Evolutionary conservation across 352 stramenopile species (phyloP), one percentile per base, ranked within the genome.

Genomic region (Saprolegnia parasitica): DNA sequence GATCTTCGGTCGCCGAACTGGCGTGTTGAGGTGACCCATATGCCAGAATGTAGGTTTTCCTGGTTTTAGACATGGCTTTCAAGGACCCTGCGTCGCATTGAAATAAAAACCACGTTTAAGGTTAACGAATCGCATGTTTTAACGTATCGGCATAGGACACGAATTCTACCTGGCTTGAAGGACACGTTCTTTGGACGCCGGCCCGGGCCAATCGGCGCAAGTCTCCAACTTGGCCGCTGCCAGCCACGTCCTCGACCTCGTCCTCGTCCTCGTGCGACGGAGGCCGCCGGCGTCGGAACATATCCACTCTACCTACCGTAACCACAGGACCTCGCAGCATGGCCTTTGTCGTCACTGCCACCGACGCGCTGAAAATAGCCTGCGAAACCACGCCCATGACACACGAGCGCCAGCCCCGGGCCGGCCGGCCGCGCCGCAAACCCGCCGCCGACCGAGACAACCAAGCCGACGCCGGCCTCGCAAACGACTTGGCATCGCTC

Each of bases 221-320:
- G 42, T 49, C 18, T 10, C 13, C 42, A 49, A n/a, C 42, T 49
- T 49, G 42, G 42, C 42, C 11, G 42, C 13, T n/a, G 42, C 42
- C 42, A n/a, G 42, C 42, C 42, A 49, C 42, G 42, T 49, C 42
- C 42, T 49, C 42, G 42, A n/a, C n/a, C 52, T 60, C 24, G 52
- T 35, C 24, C 24, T 60, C 52, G 52, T 24, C 52, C 52, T 60
- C 52, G 24, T 6, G 47, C 47, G 24, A 35, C 24, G 24, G 24
- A n/a, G n/a, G 24, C 52, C 52, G 29, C 29, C 11, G 42, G 42
- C 42, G 42, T 49, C 11, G 42, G 13, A n/a, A 49, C 42, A n/a
- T 11, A 1, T 8, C 11, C 1, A 49, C 11, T n/a, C 42, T 49
- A 49, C 18, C 42, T 49, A 10, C 18, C 3, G 10, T 6, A 6